Evolutionary conservation across 176 grass and related monocot species (phyloP).

Genomic region (Sorghum bicolor): Sorghum_bicolor_NCBIv3 NC_012873.2:5710501-5711000

Average conservation of each 20-base stretch:
- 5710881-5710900: background rate
- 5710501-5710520: conserved; percentile 82
- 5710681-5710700: conserved; percentile 81
- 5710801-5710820: conserved; percentile 13
- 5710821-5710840: background rate
- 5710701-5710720: conserved; percentile 52
- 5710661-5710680: conserved; percentile 56
- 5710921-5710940: conserved; percentile 77
- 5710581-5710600: conserved; percentile 52
- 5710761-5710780: conserved; percentile 66
- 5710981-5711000: conserved; percentile 56
- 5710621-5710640: conserved; percentile 53
- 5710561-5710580: conserved; percentile 50
- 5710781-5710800: conserved; percentile 70
- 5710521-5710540: conserved; percentile 39
- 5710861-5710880: background rate
- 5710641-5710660: conserved; percentile 59
- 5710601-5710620: conserved; percentile 46
- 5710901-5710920: background rate
- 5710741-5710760: conserved; percentile 65
- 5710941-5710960: conserved; percentile 63
- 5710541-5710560: conserved; percentile 52
- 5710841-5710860: too few species aligned
- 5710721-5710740: conserved; percentile 68
- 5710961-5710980: conserved; percentile 71